Base-by-base conservation (phyloP, 768 basidiomycete species). In the Termitomyces sp. region DNA sequence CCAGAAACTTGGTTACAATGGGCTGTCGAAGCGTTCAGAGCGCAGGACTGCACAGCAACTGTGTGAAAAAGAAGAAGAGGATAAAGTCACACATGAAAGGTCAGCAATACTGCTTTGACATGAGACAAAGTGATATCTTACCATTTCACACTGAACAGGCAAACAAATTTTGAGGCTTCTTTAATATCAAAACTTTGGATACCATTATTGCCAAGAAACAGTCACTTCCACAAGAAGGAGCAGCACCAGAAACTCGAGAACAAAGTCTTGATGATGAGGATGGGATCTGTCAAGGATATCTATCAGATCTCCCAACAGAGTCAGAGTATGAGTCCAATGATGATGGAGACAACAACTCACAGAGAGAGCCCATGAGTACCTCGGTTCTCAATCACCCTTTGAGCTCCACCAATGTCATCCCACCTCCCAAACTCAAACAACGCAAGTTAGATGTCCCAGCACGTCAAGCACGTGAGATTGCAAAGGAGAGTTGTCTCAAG, bases 1-100 rank as follows among this genome's bases (percentile, higher is more conserved):
- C 41, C 33, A 54, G 31, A 36, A 57, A 1, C 34, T 61, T 34
- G 60, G 55, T 37, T 66, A 65, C 33, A 63, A 3, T 55, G 59
- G 64, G 18, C 6, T 41, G 18, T 61, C 60, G 45, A 47, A 49
- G 48, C 45, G 18, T 10, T 22, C 2, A 7, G 8, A 52, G 51
- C 18, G 37, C 22, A 15, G 33, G 36, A 41, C 16, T 39, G 26
- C 20, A 26, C 36, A 33, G 33, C 39, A 34, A 26, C 9, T 52
- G 33, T 15, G 5, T 24, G 24, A 52, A 39, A 52, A 52, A 22
- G 50, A 51, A 51, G 51, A 52, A 3, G n/a, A 52, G 37, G 36
- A 52, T 39, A 52, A 52, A 39, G 16, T 39, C 22, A 52, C 26
- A 41, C 16, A 16, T 39, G 26, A 39, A 39, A 52, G 51, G 36